Evolutionary conservation across 2,329 filamentous ascomycete genomes (phyloP).

Genomic region (Colletotrichum trifolii): DNA sequence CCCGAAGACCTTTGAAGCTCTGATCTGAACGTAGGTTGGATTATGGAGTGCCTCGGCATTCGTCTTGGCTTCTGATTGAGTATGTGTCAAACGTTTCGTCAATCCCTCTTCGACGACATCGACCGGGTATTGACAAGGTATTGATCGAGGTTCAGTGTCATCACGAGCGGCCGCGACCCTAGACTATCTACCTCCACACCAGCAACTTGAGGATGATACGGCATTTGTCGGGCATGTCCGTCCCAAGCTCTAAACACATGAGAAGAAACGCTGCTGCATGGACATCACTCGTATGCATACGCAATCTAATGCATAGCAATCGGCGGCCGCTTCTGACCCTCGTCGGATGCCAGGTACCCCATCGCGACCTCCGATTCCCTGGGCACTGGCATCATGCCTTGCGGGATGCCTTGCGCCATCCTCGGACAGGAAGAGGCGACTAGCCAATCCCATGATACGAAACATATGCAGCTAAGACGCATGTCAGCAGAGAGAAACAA

Average conservation of each 20-base stretch:
- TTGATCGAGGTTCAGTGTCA: no score
- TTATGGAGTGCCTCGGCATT: no score
- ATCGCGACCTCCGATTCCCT: slow-evolving; percentile 28
- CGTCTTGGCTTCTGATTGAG: no score
- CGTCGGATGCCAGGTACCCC: slow-evolving; percentile 6
- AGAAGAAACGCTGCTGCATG: not conserved
- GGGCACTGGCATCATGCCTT: slow-evolving; percentile 12
- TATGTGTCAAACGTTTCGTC: no score
- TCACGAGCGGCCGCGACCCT: no score
- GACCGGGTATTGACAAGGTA: no score
- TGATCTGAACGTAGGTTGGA: no score
- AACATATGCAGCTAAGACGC: slow-evolving; percentile 19
- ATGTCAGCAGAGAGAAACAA: slow-evolving; percentile 30
- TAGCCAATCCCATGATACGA: slow-evolving; percentile 14
- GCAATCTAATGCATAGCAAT: slow-evolving; percentile 13
- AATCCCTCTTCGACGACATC: no score
- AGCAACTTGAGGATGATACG: no score
- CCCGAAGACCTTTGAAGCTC: no score
- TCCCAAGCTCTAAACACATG: not conserved
- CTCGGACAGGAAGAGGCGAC: not conserved
- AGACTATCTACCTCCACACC: no score
- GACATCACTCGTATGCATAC: not conserved
- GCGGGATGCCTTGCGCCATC: slow-evolving; percentile 24
- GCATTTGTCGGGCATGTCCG: slow-evolving; percentile 26
- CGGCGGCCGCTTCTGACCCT: not conserved